phyloP scores from a whole-genome alignment of 202 grass and related monocot species.

The Carex sylvatica region DNA sequence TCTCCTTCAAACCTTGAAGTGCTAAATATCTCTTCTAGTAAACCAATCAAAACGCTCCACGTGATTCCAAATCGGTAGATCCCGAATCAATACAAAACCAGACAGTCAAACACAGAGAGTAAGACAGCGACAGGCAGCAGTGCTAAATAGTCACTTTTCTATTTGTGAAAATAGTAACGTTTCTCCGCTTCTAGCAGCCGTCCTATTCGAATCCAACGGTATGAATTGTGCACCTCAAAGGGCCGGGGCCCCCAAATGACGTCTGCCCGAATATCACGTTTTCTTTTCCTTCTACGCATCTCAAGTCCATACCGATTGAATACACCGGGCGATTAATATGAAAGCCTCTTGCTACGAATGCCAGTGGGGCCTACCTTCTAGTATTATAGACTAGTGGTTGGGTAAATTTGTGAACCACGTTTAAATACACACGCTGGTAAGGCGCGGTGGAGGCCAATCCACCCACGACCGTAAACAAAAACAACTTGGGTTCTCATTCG shows the following conservation, averaged over 20 bases:
- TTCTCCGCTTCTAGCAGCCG: not conserved
- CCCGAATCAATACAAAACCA: not conserved
- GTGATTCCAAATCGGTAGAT: not conserved
- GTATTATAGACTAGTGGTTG: not conserved
- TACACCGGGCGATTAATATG: not conserved
- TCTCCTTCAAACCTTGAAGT: not conserved
- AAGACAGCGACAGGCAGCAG: slow-evolving; percentile 4
- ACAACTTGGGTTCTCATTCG: not conserved
- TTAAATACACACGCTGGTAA: not conserved
- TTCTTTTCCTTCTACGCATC: not conserved
- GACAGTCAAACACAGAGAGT: slow-evolving; percentile 15
- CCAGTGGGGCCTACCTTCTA: not conserved
- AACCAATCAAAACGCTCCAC: not conserved
- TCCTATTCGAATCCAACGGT: slow-evolving; percentile 3
- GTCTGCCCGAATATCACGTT: slow-evolving; percentile 18
- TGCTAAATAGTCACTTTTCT: not conserved
- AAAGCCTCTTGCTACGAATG: not conserved
- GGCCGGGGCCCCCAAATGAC: not conserved
- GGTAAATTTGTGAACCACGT: not conserved
- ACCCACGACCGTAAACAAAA: not conserved
- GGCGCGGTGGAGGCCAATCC: not conserved
- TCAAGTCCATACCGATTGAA: too few relatives aligned
- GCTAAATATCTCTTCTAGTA: slow-evolving; percentile 8
- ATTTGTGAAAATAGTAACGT: too few relatives aligned
- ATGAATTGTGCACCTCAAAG: not conserved